Percentiles rank a stretch among this genome's conserved stretches.
Evolutionary conservation across 768 basidiomycete genomes (phyloP).

Genomic region (Tricholoma terreum): DNA sequence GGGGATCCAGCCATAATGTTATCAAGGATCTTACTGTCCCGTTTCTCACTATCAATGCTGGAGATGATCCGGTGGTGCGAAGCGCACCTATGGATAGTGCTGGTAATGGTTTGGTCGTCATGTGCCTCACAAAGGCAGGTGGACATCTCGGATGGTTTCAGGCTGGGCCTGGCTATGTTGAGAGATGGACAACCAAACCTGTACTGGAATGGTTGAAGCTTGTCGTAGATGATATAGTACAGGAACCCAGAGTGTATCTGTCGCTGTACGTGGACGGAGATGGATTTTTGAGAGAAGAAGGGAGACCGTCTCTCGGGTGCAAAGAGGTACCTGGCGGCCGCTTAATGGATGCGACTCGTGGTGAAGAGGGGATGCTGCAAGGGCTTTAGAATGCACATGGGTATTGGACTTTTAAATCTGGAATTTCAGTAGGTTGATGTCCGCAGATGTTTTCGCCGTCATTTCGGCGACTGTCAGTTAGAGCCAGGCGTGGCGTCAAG

Average conservation of each 20-base stretch:
- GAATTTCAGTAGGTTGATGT: no score
- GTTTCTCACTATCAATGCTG: slow-evolving; percentile 66
- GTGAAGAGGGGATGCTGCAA: no score
- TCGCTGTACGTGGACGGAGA: neutral
- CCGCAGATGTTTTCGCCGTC: no score
- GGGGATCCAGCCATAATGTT: slow-evolving; percentile 56
- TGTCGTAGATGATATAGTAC: neutral
- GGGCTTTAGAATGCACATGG: no score
- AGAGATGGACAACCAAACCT: slow-evolving; percentile 63
- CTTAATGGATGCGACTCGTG: no score
- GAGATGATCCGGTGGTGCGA: slow-evolving; percentile 70
- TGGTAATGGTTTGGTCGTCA: slow-evolving; percentile 49
- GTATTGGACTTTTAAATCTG: no score
- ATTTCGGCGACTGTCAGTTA: no score
- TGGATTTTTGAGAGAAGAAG: neutral
- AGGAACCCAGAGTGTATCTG: neutral
- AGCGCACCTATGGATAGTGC: slow-evolving; percentile 52
- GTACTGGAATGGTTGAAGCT: slow-evolving; percentile 61
- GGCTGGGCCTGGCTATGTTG: slow-evolving; percentile 31
- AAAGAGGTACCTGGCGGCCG: neutral
- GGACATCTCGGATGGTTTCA: slow-evolving; percentile 85
- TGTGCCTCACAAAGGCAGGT: slow-evolving; percentile 58
- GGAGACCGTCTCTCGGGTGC: neutral
- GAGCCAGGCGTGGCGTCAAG: no score
- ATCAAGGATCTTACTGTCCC: slow-evolving; percentile 61